Evolutionary conservation across 2,329 filamentous ascomycete genomes (phyloP).

Genomic region (Fusarium veterinarium): DNA sequence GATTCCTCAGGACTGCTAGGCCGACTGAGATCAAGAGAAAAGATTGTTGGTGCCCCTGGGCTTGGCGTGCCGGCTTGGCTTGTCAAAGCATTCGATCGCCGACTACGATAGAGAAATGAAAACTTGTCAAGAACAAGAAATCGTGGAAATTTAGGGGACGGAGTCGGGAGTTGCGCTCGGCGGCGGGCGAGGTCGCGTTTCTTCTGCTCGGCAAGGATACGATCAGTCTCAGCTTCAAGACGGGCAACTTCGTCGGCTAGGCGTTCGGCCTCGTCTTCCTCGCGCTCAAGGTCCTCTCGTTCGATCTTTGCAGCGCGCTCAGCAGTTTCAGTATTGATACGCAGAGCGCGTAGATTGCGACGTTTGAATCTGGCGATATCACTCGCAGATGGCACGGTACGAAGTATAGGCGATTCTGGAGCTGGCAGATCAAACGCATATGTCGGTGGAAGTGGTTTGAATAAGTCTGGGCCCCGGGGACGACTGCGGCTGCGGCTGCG

Average conservation of each 20-base stretch:
- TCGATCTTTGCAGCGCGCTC: conserved; percentile 36
- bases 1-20: conserved; percentile 49
- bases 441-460: conserved; percentile 8
- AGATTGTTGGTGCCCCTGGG: conserved; percentile 50
- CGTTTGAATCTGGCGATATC: conserved; percentile 39
- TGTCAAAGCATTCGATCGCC: conserved; percentile 51
- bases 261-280: conserved; percentile 42
- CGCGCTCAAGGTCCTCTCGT: conserved; percentile 24
- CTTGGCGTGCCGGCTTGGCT: conserved; percentile 50
- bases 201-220: conserved; percentile 62
- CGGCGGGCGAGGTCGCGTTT: conserved; percentile 60
- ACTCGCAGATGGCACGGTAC: conserved; percentile 32
- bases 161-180: conserved; percentile 55
- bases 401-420: conserved; percentile 29
- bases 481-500: conserved; percentile 31
- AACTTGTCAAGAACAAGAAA: conserved; percentile 62
- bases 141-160: conserved; percentile 46
- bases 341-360: conserved; percentile 39
- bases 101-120: conserved; percentile 56
- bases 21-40: conserved; percentile 51
- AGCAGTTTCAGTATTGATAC: conserved; percentile 35
- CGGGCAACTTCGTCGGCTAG: conserved; percentile 56
- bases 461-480: conserved; percentile 14
- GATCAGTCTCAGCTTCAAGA: conserved; percentile 60
- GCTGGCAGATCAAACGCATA: conserved; percentile 15